Base-by-base conservation (phyloP, 768 basidiomycete genomes). In the Termitomyces sp. region DNA sequence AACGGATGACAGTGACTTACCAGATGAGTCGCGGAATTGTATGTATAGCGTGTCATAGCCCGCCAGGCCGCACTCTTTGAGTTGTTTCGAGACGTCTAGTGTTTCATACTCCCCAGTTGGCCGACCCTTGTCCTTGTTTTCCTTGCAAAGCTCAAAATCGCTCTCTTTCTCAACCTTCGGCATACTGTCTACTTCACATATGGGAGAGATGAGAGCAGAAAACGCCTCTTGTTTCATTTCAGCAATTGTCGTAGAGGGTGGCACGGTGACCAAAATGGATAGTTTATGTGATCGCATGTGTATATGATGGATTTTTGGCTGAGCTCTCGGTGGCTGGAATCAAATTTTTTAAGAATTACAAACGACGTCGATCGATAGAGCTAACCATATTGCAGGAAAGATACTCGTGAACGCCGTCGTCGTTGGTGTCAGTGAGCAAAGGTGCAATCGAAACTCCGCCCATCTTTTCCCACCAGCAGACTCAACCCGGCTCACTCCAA, bases 241-340 rank as follows among this genome's bases (percentile, higher is more conserved):
- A 13, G 70, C 75, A 65, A 92, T 73, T 5, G 81, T 81, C 9
- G 78, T 77, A 34, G 76, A 77, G 8, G 82, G 84, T 42, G 77
- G 70, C 10, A 79, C 76, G 7, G 84, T 81, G 60, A 86, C 71
- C 64, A 87, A 77, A 62, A 90, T 73, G 6, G 85, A 85, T 52
- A 87, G 72, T 61, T 83, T 88, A 74, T 90, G 87, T 0, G 88
- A 86, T 65, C 87, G 89, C 62, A 90, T 69, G n/a, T 83, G 76
- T 18, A 91, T 65, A 54, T 88, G 84, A 71, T 85, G 85, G 50
- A 81, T 74, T 71, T 85, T 88, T 8, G 85, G 84, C 41, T 77
- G 78, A 15, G 74, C 61, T 65, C 81, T 78, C 13, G 75, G 78
- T 28, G 84, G 83, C 87, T 64, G 39, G 56, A 9, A 20, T 53